Percentiles rank a stretch among this genome's conserved stretches.
Evolutionary conservation across 2,329 filamentous ascomycete genomes (phyloP).

Genomic region (Didymella exigua): DNA sequence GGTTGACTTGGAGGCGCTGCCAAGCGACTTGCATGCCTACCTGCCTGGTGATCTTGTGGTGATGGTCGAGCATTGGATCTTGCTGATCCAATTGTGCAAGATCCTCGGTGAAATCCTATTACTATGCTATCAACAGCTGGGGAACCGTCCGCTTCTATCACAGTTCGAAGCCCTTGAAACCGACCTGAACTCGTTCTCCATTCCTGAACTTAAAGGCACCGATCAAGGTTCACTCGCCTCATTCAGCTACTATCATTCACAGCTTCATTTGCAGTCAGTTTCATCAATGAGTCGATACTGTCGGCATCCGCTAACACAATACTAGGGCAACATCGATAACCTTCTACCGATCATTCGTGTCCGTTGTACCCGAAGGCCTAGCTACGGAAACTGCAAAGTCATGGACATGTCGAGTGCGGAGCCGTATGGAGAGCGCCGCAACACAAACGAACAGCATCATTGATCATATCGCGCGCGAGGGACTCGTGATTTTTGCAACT

Average conservation of each 20-base stretch:
- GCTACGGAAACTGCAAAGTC: neutral
- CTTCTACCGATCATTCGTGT: conserved; percentile 11
- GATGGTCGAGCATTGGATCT: conserved; percentile 2
- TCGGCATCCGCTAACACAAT: neutral
- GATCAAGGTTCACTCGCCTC: neutral
- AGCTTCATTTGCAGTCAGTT: conserved; percentile 11
- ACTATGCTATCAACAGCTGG: conserved; percentile 4
- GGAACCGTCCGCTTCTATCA: neutral
- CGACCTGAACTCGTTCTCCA: neutral
- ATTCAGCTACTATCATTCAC: conserved; percentile 6
- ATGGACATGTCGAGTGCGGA: conserved; percentile 1
- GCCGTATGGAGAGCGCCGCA: conserved; percentile 7
- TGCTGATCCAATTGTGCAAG: neutral
- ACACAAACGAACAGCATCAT: conserved; percentile 3
- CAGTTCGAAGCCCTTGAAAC: conserved; percentile 1
- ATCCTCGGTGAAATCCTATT: conserved; percentile 3
- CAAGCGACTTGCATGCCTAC: neutral
- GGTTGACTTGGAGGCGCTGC: neutral
- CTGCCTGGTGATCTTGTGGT: neutral
- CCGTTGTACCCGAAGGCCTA: neutral
- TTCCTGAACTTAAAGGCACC: neutral
- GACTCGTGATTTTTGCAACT: conserved; percentile 4
- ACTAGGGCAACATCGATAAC: conserved; percentile 8
- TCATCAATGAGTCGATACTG: neutral
- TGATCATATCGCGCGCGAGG: conserved; percentile 9